Percentiles rank a stretch among this genome's conserved stretches.
Evolutionary conservation across 331 rosid species (phyloP).

Genomic region (Malus hybrid): DNA sequence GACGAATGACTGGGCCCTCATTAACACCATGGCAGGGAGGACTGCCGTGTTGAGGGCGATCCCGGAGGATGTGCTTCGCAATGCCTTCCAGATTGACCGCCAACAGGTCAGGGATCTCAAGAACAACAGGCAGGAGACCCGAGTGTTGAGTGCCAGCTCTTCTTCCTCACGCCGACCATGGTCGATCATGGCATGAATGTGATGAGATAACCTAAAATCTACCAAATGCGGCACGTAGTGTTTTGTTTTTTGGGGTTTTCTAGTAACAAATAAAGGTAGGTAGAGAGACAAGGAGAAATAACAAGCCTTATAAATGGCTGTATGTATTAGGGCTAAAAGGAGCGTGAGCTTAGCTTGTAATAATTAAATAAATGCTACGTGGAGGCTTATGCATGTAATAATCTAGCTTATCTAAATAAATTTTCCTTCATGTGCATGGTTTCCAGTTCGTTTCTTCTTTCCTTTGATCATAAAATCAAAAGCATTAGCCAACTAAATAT

Average conservation of each 20-base stretch:
- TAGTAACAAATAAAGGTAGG: neutral
- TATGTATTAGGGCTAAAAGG: too few species aligned
- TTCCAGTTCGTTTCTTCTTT: too few species aligned
- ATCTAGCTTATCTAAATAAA: too few species aligned
- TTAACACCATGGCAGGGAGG: conserved; percentile 28
- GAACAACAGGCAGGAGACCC: conserved; percentile 20
- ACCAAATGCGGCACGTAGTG: neutral
- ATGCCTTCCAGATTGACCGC: conserved; percentile 8
- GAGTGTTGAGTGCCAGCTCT: conserved; percentile 1
- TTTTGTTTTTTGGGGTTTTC: neutral
- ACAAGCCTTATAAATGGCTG: too few species aligned
- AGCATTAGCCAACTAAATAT: too few species aligned
- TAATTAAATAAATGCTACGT: too few species aligned
- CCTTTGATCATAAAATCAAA: too few species aligned
- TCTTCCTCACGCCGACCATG: neutral
- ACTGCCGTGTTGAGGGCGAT: conserved; percentile 24
- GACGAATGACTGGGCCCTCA: conserved; percentile 20
- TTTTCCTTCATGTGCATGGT: too few species aligned
- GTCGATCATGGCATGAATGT: neutral
- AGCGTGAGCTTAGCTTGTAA: too few species aligned
- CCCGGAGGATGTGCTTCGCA: conserved; percentile 21
- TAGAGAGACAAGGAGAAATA: neutral
- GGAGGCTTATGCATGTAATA: too few species aligned
- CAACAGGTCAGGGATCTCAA: conserved; percentile 15
- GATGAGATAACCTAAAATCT: neutral